Evolutionary conservation across 2,329 filamentous ascomycete genomes (phyloP), one percentile per base, ranked within the genome.

Genomic region (Dactylellina parvicollis): DNA sequence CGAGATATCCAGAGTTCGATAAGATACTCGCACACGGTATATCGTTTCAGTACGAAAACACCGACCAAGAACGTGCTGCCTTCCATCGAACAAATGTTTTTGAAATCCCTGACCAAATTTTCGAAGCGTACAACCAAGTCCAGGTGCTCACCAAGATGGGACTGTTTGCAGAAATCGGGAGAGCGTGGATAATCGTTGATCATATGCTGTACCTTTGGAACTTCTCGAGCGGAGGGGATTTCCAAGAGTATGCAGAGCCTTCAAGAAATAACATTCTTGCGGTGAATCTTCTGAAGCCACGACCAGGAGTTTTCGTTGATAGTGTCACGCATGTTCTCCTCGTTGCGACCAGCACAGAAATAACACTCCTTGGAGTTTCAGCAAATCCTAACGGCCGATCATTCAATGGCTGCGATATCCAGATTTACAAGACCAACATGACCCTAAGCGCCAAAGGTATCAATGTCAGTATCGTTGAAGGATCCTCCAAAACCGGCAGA

Each of bases 191-290:
- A 62, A 88, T 91, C 22, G 95, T 99, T 79, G 95, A 99, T 82
- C 97, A 96, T 82, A 91, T 92, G 75, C 85, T 99, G 46, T 99
- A 97, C 80, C 85, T 99, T 14, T 99, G 96, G 96, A 94, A 99
- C 81, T 99, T 97, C 80, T 96, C 92, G 87, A 92, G 79, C 88
- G 66, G 72, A 30, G 74, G 75, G 8, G 75, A 75, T 9, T 78
- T 78, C 59, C 76, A 78, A 32, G 76, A 76, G 9, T 78, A 76
- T 46, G 77, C 76, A 55, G 74, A 69, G 18, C 77, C 77, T 38
- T 69, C 75, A 4, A 65, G 54, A 44, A 78, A 96, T 80, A 92
- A 88, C 76, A 98, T 99, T 78, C 92, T 92, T 42, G 88, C 91
- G n/a, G 91, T 99, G 44, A 92, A 92, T 77, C 86, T 99, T 49